phyloP scores from a whole-genome alignment of 148 eudicot species.

The Rhododendron griersonianum region DNA sequence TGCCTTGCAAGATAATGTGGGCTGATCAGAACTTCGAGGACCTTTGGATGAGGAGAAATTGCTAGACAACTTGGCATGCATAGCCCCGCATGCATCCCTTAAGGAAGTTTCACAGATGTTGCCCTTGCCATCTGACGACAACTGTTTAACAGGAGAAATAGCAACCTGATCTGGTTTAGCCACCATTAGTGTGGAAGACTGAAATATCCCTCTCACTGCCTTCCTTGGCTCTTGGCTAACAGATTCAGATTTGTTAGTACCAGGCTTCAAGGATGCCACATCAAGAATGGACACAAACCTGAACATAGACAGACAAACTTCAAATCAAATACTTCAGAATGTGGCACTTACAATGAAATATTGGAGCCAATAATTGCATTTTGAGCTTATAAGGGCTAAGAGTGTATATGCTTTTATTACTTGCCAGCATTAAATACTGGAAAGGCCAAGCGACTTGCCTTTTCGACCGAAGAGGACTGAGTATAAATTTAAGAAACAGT shows the following conservation, averaged over 20 bases:
- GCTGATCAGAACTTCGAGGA: slow-evolving; percentile 17
- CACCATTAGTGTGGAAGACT: slow-evolving; percentile 84
- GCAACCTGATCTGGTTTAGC: slow-evolving; percentile 37
- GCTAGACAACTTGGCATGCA: slow-evolving; percentile 16
- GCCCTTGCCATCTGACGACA: slow-evolving; percentile 22
- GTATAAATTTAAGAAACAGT: background rate
- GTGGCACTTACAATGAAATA: background rate
- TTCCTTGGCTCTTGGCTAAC: slow-evolving; percentile 22
- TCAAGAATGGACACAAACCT: slow-evolving; percentile 92
- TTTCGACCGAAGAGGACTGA: background rate
- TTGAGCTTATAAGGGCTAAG: background rate
- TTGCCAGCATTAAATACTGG: background rate
- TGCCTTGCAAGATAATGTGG: slow-evolving; percentile 17
- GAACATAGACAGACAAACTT: slow-evolving; percentile 11
- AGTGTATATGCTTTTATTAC: background rate
- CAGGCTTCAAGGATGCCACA: slow-evolving; percentile 87
- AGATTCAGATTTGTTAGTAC: slow-evolving; percentile 40
- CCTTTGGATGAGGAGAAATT: slow-evolving; percentile 15
- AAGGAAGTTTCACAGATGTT: slow-evolving; percentile 25
- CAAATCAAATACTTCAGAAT: background rate
- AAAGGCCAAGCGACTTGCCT: background rate
- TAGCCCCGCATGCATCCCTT: slow-evolving; percentile 17
- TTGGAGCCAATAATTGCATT: background rate
- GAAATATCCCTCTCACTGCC: slow-evolving; percentile 47
- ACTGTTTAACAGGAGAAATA: slow-evolving; percentile 24